Conservation (phyloP, 805 yeast genomes). For the Jamesozyma gamospora region DNA sequence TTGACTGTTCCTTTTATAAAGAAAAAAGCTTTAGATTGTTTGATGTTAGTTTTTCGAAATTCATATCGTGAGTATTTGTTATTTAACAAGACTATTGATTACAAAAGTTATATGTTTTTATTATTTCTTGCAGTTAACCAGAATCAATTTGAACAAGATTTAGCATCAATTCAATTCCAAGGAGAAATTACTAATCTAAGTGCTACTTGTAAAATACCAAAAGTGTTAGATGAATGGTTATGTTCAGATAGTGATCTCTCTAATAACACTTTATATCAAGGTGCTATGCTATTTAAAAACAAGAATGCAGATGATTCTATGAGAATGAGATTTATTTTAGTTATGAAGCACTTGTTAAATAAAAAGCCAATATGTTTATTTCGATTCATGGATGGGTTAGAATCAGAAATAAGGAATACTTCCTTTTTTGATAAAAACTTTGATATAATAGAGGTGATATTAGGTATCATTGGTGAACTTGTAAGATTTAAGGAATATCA, state of each 20-base stretch:
- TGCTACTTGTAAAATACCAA: constrained; percentile 33
- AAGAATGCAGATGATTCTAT: constrained; percentile 30
- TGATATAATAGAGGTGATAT: constrained; percentile 28
- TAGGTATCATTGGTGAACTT: constrained; percentile 22
- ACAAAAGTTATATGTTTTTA: constrained; percentile 26
- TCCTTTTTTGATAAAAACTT: constrained; percentile 25
- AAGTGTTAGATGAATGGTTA: constrained; percentile 26
- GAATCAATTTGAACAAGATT: constrained; percentile 28
- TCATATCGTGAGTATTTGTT: constrained; percentile 31
- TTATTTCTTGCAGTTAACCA: constrained; percentile 30
- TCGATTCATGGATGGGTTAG: constrained; percentile 26
- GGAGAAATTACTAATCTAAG: constrained; percentile 27
- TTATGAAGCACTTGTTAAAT: constrained; percentile 26
- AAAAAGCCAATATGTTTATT: constrained; percentile 27
- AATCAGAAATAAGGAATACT: constrained; percentile 24
- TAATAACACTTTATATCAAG: constrained; percentile 29
- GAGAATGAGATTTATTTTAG: constrained; percentile 26
- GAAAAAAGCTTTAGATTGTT: constrained; percentile 37
- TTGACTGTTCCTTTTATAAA: constrained; percentile 47
- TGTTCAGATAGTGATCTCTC: constrained; percentile 24
- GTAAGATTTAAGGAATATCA: constrained; percentile 27
- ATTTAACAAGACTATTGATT: constrained; percentile 10
- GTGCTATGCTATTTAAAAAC: constrained; percentile 26
- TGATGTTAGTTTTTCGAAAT: constrained; percentile 36
- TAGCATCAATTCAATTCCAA: constrained; percentile 31